Evolutionary conservation across 2,329 filamentous ascomycete species (phyloP).

Genomic region (Penicillium sp.): DNA sequence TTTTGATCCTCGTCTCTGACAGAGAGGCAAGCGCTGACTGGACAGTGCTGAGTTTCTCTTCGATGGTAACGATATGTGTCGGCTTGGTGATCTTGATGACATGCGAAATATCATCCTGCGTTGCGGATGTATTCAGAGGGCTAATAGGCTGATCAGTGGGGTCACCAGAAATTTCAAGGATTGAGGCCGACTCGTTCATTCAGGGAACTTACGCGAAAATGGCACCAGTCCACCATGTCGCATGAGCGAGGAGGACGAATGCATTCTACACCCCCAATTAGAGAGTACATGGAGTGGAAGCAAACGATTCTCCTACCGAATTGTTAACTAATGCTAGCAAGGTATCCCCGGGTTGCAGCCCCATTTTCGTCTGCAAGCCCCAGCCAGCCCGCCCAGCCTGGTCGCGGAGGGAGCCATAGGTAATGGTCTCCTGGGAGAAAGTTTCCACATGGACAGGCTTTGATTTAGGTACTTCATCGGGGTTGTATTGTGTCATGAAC

Average conservation of each 20-base stretch:
- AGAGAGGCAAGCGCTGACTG: constrained; percentile 20
- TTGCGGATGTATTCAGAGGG: constrained; percentile 23
- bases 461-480: constrained; percentile 24
- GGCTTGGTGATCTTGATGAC: constrained; percentile 25
- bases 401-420: constrained; percentile 31
- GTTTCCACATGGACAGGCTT: constrained; percentile 32
- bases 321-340: constrained; percentile 30
- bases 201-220: constrained; percentile 25
- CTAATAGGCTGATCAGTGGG: background rate
- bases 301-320: constrained; percentile 14
- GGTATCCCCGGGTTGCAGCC: constrained; percentile 23
- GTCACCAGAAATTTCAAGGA: constrained; percentile 6
- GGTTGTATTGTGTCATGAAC: constrained; percentile 31
- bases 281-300: too few relatives aligned
- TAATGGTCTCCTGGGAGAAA: constrained; percentile 27
- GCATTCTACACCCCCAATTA: constrained; percentile 21
- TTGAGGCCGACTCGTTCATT: background rate
- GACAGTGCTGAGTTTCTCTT: constrained; percentile 22
- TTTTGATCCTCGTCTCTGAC: constrained; percentile 4
- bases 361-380: constrained; percentile 24
- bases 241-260: constrained; percentile 31
- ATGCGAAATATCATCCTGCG: constrained; percentile 28
- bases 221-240: constrained; percentile 31
- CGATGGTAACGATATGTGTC: constrained; percentile 25
- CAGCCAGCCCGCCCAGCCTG: constrained; percentile 27